A percentile compares a stretch with the other conserved stretches of the same genome.
phyloP scores from a whole-genome alignment of 139 green algal species.

The Limnomonas spitsbergensis region DNA sequence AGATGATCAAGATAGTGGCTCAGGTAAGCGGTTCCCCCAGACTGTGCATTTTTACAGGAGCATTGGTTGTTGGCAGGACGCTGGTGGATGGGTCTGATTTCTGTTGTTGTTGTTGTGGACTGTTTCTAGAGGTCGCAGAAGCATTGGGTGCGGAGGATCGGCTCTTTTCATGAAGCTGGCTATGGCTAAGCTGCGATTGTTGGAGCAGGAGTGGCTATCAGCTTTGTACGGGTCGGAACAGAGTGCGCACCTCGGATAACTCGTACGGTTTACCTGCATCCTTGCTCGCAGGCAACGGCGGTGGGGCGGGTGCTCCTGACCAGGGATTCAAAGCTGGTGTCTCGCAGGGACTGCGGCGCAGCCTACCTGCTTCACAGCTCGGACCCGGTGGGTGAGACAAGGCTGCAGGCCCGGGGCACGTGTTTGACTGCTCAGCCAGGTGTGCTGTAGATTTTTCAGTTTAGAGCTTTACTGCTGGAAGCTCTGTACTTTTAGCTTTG shows the following conservation, averaged over 20 bases:
- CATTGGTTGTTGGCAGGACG: neutral
- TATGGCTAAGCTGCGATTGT: too few relatives aligned
- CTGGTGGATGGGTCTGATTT: too few relatives aligned
- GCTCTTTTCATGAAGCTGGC: too few relatives aligned
- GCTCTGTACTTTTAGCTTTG: neutral
- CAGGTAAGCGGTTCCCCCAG: neutral
- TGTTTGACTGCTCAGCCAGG: too few relatives aligned
- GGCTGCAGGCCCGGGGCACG: neutral
- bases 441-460: too few relatives aligned
- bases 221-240: too few relatives aligned
- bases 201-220: too few relatives aligned
- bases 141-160: too few relatives aligned
- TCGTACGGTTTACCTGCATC: too few relatives aligned
- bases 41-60: neutral
- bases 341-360: slow-evolving; percentile 29
- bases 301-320: slow-evolving; percentile 55
- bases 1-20: slow-evolving; percentile 10
- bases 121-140: too few relatives aligned
- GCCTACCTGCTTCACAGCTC: slow-evolving; percentile 35
- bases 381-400: neutral
- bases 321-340: slow-evolving; percentile 43
- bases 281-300: slow-evolving; percentile 15
- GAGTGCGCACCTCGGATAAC: too few relatives aligned
- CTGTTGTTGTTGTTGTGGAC: too few relatives aligned
- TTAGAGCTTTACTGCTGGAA: neutral